Evolutionary conservation across 495 filamentous ascomycete genomes (phyloP).

Genomic region (Lichenothelia convexa): DNA sequence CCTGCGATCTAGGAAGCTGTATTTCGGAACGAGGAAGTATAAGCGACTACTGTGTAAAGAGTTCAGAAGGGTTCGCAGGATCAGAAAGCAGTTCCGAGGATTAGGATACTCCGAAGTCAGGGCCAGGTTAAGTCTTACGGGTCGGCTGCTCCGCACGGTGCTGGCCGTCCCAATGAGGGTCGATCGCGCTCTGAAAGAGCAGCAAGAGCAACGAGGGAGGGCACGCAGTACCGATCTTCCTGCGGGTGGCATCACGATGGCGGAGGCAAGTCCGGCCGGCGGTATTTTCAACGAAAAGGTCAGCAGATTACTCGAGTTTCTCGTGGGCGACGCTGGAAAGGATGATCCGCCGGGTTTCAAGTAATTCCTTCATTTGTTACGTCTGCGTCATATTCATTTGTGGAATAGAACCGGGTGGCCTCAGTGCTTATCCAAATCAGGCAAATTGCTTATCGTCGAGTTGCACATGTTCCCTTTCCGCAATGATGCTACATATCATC

Average conservation of each 20-base stretch:
- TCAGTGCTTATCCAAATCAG: too few species aligned
- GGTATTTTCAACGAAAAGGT: neutral
- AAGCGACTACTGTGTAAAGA: neutral
- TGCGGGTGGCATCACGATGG: neutral
- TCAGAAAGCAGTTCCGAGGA: neutral
- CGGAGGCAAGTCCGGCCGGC: neutral
- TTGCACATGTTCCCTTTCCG: too few species aligned
- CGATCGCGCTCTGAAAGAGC: constrained; percentile 23
- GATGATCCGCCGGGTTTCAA: neutral
- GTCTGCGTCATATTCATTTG: too few species aligned
- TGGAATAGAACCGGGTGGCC: too few species aligned
- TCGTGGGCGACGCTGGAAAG: neutral
- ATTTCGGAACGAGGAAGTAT: neutral
- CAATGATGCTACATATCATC: too few species aligned
- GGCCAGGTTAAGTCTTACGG: neutral
- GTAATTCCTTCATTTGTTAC: too few species aligned
- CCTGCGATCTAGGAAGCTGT: neutral
- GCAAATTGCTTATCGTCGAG: too few species aligned
- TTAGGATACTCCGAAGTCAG: neutral
- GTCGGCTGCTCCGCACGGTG: constrained; percentile 23
- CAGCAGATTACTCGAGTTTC: neutral
- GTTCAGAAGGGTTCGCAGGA: neutral
- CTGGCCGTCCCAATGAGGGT: constrained; percentile 26
- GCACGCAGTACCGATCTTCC: neutral
- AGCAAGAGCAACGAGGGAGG: constrained; percentile 22